These are phyloP conservation scores for Talaromyces liani DNA, from an alignment of 495 filamentous ascomycete genomes.

Conservation along the genomic window DNA sequence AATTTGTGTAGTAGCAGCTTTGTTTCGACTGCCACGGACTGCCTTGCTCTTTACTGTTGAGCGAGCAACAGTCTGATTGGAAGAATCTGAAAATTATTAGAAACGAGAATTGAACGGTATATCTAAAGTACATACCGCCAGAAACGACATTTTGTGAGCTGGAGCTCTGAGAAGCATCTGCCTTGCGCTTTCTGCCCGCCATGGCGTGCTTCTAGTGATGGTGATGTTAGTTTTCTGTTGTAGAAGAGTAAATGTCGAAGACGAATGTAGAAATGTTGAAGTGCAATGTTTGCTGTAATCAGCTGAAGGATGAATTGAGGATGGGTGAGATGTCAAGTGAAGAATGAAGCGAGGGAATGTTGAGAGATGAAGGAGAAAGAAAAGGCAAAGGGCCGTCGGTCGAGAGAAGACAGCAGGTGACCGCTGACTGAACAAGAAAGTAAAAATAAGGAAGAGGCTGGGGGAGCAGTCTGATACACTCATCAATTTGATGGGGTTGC, in stretches of 20 bases:
- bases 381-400: background rate
- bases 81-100: background rate
- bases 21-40: background rate
- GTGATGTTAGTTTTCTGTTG: background rate
- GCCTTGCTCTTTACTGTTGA: background rate
- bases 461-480: background rate
- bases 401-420: background rate
- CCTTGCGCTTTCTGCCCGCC: slow-evolving; percentile 11
- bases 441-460: background rate
- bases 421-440: background rate
- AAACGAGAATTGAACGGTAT: background rate
- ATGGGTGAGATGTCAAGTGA: background rate
- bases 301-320: background rate
- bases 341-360: background rate
- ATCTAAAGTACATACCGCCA: background rate
- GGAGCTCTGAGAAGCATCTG: background rate
- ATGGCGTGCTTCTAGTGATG: slow-evolving; percentile 7
- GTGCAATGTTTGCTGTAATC: background rate
- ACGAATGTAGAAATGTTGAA: background rate
- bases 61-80: background rate
- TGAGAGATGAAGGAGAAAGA: slow-evolving; percentile 3
- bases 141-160: background rate
- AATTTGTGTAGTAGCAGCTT: background rate
- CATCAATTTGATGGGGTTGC: background rate
- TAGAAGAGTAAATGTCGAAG: background rate